phyloP scores from a whole-genome alignment of 176 grass and related monocot genomes.

The Avena atlantica region DNA sequence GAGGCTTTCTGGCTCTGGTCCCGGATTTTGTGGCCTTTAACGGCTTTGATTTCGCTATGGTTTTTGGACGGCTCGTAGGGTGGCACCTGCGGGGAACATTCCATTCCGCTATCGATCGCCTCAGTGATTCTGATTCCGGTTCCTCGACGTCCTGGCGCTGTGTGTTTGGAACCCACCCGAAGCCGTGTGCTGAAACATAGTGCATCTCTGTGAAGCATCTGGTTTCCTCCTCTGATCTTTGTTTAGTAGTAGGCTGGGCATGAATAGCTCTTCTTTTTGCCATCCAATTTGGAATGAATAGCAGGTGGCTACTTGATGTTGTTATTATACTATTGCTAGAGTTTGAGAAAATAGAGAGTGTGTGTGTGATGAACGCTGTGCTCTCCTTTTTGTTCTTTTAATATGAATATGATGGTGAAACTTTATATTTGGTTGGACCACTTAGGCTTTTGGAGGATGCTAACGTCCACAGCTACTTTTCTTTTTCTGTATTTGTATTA shows the following conservation, averaged over 20 bases:
- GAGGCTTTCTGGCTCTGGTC: conserved; percentile 30
- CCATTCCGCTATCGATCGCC: not conserved
- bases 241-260: not conserved
- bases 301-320: not conserved
- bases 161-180: conserved; percentile 1
- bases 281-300: conserved; percentile 1
- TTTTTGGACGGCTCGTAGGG: conserved; percentile 55
- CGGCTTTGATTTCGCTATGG: conserved; percentile 28
- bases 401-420: conserved; percentile 14
- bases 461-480: conserved; percentile 36
- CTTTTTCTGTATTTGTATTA: conserved; percentile 14
- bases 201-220: conserved; percentile 38
- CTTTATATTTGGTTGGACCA: conserved; percentile 37
- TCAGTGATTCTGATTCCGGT: conserved; percentile 44
- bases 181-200: conserved; percentile 32
- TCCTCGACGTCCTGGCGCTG: not conserved
- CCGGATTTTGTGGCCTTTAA: conserved; percentile 39
- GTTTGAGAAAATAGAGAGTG: conserved; percentile 11
- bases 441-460: conserved; percentile 31
- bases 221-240: conserved; percentile 26
- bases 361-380: not conserved
- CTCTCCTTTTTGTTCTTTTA: not conserved
- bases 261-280: not conserved
- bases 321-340: not conserved
- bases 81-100: conserved; percentile 56